These are phyloP conservation scores for Penicillium concentricum DNA, from an alignment of 2,329 filamentous ascomycete genomes.

Conservation along the genomic window DNA sequence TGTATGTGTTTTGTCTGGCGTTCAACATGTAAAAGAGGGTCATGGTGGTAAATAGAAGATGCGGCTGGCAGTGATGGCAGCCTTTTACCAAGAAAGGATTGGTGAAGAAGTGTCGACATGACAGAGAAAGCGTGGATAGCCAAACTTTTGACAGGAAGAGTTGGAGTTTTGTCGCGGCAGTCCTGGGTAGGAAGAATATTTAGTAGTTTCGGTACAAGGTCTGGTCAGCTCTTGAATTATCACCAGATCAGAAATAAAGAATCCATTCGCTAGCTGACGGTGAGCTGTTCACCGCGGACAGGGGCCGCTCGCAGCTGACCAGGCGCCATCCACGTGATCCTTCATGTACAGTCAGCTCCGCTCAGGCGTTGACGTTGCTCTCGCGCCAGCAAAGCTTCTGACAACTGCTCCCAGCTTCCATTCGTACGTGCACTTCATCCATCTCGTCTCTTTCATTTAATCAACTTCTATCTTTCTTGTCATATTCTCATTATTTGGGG, in stretches of 20 bases:
- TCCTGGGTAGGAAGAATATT: background rate
- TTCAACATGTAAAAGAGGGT: slow-evolving; percentile 51
- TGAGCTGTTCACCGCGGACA: slow-evolving; percentile 2
- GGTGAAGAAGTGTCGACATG: slow-evolving; percentile 34
- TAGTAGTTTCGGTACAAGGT: background rate
- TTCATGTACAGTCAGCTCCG: slow-evolving; percentile 20
- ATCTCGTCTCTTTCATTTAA: slow-evolving; percentile 20
- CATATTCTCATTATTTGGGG: slow-evolving; percentile 8
- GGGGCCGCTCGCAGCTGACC: slow-evolving; percentile 4
- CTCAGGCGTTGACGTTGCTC: slow-evolving; percentile 27
- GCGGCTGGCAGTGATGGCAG: slow-evolving; percentile 32
- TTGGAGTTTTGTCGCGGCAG: background rate
- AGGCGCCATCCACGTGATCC: slow-evolving; percentile 20
- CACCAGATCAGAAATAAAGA: background rate
- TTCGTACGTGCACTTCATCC: slow-evolving; percentile 23
- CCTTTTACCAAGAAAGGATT: slow-evolving; percentile 23
- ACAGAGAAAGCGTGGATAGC: background rate
- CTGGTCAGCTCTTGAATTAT: background rate
- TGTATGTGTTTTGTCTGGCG: slow-evolving; percentile 56
- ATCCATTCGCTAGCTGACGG: background rate
- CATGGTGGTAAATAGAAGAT: slow-evolving; percentile 32
- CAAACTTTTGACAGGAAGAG: background rate
- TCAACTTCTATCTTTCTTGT: slow-evolving; percentile 9
- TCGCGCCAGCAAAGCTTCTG: slow-evolving; percentile 29
- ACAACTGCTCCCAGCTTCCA: slow-evolving; percentile 25